These are phyloP conservation scores for Phytophthora palmivora DNA, from an alignment of 352 stramenopile genomes.

Conservation along the genomic window DNA sequence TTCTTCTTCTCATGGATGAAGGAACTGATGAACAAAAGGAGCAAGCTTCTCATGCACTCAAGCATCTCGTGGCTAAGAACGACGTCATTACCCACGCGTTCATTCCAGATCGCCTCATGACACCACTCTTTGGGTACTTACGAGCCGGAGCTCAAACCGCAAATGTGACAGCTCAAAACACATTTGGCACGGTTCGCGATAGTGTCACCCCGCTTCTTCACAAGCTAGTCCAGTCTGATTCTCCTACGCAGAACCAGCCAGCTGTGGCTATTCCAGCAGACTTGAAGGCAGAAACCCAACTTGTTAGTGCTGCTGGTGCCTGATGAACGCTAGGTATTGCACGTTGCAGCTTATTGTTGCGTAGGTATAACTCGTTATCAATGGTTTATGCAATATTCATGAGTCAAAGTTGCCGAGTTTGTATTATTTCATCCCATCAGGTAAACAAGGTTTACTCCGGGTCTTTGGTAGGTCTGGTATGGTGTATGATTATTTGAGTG, in stretches of 20 bases:
- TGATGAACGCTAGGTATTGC: neutral
- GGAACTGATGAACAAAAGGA: conserved; percentile 8
- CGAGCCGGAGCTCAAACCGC: conserved; percentile 9
- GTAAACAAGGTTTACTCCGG: no score
- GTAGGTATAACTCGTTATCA: no score
- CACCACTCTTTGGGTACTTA: neutral
- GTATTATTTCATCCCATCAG: no score
- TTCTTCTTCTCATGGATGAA: neutral
- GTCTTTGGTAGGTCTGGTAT: no score
- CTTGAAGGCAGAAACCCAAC: neutral
- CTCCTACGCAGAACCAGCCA: neutral
- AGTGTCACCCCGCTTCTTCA: conserved; percentile 13
- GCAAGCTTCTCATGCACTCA: conserved; percentile 8
- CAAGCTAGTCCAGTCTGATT: neutral
- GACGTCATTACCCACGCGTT: neutral
- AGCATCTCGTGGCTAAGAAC: neutral
- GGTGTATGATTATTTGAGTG: no score
- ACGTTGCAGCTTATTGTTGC: neutral
- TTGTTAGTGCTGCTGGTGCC: neutral
- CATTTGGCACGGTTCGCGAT: conserved; percentile 5
- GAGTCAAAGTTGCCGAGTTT: no score
- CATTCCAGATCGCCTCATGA: neutral
- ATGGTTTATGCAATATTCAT: no score
- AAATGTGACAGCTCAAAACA: conserved; percentile 7
- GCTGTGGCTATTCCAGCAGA: neutral